Base-by-base conservation (phyloP, 1,139 yeast genomes). In the Saccharomyces hybrid region DNA sequence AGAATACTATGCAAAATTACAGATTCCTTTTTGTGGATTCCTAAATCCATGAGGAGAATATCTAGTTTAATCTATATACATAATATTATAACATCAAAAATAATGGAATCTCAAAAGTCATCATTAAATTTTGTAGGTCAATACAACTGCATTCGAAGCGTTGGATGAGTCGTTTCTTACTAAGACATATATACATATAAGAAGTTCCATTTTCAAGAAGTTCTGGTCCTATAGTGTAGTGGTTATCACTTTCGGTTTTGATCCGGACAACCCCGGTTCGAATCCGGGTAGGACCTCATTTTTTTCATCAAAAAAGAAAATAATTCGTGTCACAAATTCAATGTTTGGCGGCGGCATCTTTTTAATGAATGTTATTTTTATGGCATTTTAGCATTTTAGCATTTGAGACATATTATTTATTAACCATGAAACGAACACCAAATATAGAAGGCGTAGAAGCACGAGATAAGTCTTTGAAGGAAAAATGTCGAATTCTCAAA, bases 211-310 rank as follows among this genome's bases (percentile, higher is more conserved):
- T 34, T 6, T 7, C 42, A 34, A 34, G 42, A 38, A 38, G 42
- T 38, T 8, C 42, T 42, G 54, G 54, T 52, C 34, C 51, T 78
- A 78, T 79, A 78, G 82, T 79, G 82, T 79, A 79, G 82, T 78
- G 82, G 83, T 79, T 77, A 79, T 79, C 82, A 79, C 83, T 75
- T 75, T 78, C 81, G 83, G 82, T 78, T 79, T 78, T 79, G 83
- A 78, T 84, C 89, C 90, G 84, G 75, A 78, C 82, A 83, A 86
- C 91, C 89, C 89, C 91, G 86, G 91, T 85, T 86, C 91, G 91
- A 85, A 83, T 84, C 91, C 90, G 90, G 90, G 89, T 82, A 82
- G 83, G 89, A 84, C 89, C 90, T 84, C 57, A 64, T 65, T 77
- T 76, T 75, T 71, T 62, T 57, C 8, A 3, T 2, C 4, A 28